Base-by-base conservation (phyloP, 768 basidiomycete genomes). In the Psilocybe subaeruginosa region DNA sequence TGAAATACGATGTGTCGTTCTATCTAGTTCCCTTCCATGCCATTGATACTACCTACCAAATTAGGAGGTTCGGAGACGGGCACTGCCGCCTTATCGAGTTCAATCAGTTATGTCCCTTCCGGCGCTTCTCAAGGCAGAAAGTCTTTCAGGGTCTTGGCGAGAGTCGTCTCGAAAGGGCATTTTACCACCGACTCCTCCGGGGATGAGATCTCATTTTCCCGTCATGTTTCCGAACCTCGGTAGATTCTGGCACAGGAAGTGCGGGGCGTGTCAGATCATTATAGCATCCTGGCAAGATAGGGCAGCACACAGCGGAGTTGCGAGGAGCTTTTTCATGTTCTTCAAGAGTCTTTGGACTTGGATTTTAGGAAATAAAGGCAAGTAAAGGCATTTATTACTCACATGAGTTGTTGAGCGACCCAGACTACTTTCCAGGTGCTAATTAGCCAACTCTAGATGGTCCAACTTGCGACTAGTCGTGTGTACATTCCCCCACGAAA, bases 171-270 rank as follows among this genome's bases (percentile, higher is more conserved):
- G 43, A 63, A 60, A 16, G 29, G 47, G 61, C 14, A 49, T 58
- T 52, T 39, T 55, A 29, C 50, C n/a, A 14, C 60, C 46, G 60
- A 17, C 55, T 6, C 41, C n/a, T 43, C 41, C 41, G 41, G 41
- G 41, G 41, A 37, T 19, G 31, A 37, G 37, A 47, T 55, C 30
- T 27, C 29, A 51, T 50, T 63, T 58, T 59, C 30, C 62, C 62
- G 62, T 33, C 14, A 63, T 59, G 53, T 56, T 54, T 56, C 62
- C 62, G 62, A 63, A 33, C 46, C 49, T 63, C 47, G 51, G 49
- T 30, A 41, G 27, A 29, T 41, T 30, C 33, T 33, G 27, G n/a
- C 19, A 43, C n/a, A 14, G 41, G 41, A 43, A 43, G n/a, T 43
- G 41, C 41, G 41, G 41, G 41, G 41, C 41, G 41, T 43, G 41